Conservation (phyloP, 2,329 filamentous ascomycete genomes). For the Microcyclospora pomicola region DNA sequence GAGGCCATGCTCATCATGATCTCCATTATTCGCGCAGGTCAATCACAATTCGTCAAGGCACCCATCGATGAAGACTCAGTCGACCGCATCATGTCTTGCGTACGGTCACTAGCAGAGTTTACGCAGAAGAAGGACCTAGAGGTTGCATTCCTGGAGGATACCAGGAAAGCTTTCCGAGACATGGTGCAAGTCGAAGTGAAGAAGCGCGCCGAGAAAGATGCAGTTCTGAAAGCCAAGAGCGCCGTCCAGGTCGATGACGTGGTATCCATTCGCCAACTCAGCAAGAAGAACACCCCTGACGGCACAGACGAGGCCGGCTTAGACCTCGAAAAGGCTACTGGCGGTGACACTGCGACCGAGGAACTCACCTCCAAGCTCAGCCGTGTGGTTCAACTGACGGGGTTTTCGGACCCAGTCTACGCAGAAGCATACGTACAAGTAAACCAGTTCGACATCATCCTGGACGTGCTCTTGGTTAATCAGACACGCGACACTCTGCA, state of each 20-base stretch:
- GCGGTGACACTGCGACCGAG: slow-evolving; percentile 70
- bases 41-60: slow-evolving; percentile 97
- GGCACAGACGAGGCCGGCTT: slow-evolving; percentile 74
- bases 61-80: slow-evolving; percentile 96
- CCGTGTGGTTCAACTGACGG: slow-evolving; percentile 90
- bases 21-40: slow-evolving; percentile 90
- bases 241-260: slow-evolving; percentile 94
- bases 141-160: slow-evolving; percentile 86
- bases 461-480: slow-evolving; percentile 93
- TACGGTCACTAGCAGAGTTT: slow-evolving; percentile 83
- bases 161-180: slow-evolving; percentile 83
- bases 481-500: slow-evolving; percentile 94
- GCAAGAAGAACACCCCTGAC: slow-evolving; percentile 76
- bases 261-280: slow-evolving; percentile 79
- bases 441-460: slow-evolving; percentile 94
- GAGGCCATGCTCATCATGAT: slow-evolving; percentile 99
- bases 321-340: slow-evolving; percentile 87
- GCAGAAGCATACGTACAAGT: slow-evolving; percentile 99
- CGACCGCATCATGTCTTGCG: slow-evolving; percentile 97
- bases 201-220: slow-evolving; percentile 91
- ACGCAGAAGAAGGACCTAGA: slow-evolving; percentile 80
- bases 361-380: slow-evolving; percentile 88
- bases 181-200: slow-evolving; percentile 98
- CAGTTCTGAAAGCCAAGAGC: slow-evolving; percentile 80
- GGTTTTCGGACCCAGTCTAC: slow-evolving; percentile 96